These are phyloP conservation scores for Talaromyces sp. DNA, from an alignment of 2,329 filamentous ascomycete species.

Conservation along the genomic window DNA sequence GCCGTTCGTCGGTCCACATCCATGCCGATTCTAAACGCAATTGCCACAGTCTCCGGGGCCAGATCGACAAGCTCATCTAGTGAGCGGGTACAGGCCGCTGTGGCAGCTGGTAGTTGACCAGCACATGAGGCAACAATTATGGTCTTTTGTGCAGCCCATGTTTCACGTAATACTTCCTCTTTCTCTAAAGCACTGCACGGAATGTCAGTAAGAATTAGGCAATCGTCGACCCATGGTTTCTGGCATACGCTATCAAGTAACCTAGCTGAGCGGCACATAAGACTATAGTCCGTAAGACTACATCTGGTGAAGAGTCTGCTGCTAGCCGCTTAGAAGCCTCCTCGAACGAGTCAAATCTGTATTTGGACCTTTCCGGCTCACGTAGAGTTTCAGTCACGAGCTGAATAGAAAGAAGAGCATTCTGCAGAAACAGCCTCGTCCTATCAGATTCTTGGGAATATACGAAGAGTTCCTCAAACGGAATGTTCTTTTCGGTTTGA, in stretches of 20 bases:
- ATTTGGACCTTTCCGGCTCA: neutral
- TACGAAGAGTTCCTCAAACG: neutral
- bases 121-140: conserved; percentile 10
- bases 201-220: neutral
- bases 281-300: conserved; percentile 11
- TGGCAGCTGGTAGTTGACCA: conserved; percentile 6
- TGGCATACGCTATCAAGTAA: conserved; percentile 4
- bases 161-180: neutral
- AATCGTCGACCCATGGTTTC: neutral
- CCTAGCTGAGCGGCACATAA: conserved; percentile 8
- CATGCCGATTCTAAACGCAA: conserved; percentile 3
- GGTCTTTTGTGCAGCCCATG: conserved; percentile 1
- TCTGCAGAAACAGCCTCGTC: neutral
- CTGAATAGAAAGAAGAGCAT: neutral
- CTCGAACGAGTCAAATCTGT: conserved; percentile 4
- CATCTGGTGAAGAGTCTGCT: conserved; percentile 3
- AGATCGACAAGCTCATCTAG: conserved; percentile 4
- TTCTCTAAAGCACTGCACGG: neutral
- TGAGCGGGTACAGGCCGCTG: neutral
- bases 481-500: conserved; percentile 3
- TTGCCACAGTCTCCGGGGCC: conserved; percentile 7
- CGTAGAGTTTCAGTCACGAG: neutral
- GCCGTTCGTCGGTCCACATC: conserved; percentile 8
- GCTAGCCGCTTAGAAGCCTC: neutral
- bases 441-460: neutral